Evolutionary conservation across 805 yeast species (phyloP), one percentile per base, ranked within the genome.

Genomic region (Kockiozyma suomiensis): DNA sequence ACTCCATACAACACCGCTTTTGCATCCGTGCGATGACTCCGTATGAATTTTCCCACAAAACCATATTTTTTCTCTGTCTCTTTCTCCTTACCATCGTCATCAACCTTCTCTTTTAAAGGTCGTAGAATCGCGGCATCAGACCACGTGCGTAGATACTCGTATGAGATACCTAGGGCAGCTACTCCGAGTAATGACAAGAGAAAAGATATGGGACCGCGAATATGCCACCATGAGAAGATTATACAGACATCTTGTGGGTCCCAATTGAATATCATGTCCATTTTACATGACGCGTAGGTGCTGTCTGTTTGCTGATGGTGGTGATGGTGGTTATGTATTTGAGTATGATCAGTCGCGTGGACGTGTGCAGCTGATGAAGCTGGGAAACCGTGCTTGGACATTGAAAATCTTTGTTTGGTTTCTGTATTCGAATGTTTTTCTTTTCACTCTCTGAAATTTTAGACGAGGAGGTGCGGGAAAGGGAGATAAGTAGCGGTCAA

Each of bases 151-250:
- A 84, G 57, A 64, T 75, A 83, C 69, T 88, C 96, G 70, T 86
- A 89, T 1, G 83, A 80, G 40, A 82, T 77, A 2, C 85, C 78
- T 4, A 87, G 50, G 10, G n/a, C 30, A 15, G 42, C 30, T n/a
- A 53, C 50, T 5, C 43, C 56, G 3, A 43, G 58, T 0, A 73
- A 58, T 0, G 76, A 77, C 25, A 89, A 76, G 0, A 80, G 78
- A 0, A 81, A 8, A 41, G 87, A 70, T 1, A 89, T 78, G 5
- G 82, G 59, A 1, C 85, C 81, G 49, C 76, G 77, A 57, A 89
- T 81, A 66, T 86, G 92, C 96, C 96, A 89, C 88, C 92, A 86
- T 60, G 76, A 73, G 72, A 86, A 87, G 8, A 89, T 79, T 8
- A 89, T 82, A 70, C 96, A 89, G 4, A 87, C 78, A 70, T 88